Conservation (phyloP, 2,329 filamentous ascomycete genomes). For the Leptographium wingfieldii region DNA sequence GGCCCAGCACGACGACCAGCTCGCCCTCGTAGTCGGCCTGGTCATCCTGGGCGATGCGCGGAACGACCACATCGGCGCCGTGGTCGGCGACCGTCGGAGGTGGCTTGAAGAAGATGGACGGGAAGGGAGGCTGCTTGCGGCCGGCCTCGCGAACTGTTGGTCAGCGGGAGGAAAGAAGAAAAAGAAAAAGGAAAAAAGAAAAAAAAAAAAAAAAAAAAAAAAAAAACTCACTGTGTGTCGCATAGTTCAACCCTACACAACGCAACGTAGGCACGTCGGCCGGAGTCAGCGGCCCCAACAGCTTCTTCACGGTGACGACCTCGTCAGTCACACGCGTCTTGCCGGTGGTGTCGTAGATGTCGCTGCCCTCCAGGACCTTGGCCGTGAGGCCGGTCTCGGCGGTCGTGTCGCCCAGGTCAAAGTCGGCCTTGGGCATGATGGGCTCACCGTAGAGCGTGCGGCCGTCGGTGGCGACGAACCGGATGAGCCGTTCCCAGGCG, state of each 20-base stretch:
- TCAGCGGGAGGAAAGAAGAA: not conserved
- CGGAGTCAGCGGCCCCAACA: slow-evolving; percentile 38
- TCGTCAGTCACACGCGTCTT: slow-evolving; percentile 39
- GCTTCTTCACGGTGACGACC: slow-evolving; percentile 36
- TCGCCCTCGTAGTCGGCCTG: slow-evolving; percentile 30
- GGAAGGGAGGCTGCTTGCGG: slow-evolving; percentile 34
- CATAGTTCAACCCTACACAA: slow-evolving; percentile 48
- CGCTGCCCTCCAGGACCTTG: slow-evolving; percentile 35
- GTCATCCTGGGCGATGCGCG: slow-evolving; percentile 30
- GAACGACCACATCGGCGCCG: slow-evolving; percentile 27
- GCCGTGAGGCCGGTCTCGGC: slow-evolving; percentile 36
- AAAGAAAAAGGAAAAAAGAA: too few species aligned
- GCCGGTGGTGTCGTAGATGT: slow-evolving; percentile 34
- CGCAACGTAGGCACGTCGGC: slow-evolving; percentile 42
- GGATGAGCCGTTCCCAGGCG: slow-evolving; percentile 39
- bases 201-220: not conserved
- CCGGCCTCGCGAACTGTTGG: slow-evolving; percentile 35
- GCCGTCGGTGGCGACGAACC: slow-evolving; percentile 39
- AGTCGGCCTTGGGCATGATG: slow-evolving; percentile 28
- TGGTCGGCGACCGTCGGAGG: slow-evolving; percentile 25
- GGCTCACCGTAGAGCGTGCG: slow-evolving; percentile 38
- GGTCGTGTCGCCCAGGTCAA: slow-evolving; percentile 35
- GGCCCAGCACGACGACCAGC: slow-evolving; percentile 14
- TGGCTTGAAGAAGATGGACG: slow-evolving; percentile 39
- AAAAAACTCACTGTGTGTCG: slow-evolving; percentile 30